A percentile compares a stretch with the other conserved stretches of the same genome.
Conservation (phyloP, 345 rosid species). For the Pseudoturritis turrita region DNA sequence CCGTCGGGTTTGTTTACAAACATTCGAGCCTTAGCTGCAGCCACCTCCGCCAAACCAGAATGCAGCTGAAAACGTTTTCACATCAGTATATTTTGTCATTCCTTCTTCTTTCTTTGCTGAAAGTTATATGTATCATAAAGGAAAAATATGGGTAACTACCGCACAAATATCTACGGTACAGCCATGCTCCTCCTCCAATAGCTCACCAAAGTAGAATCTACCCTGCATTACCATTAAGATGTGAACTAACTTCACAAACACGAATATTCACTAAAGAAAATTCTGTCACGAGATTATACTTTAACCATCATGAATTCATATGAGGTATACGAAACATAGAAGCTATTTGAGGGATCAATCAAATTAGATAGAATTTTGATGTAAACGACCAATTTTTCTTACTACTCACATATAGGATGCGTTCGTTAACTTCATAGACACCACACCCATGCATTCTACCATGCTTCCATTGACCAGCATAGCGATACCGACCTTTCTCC, state of each 20-base stretch:
- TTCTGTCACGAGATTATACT: not conserved
- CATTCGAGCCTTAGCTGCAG: slow-evolving; percentile 97
- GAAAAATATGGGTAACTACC: slow-evolving; percentile 40
- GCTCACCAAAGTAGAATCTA: slow-evolving; percentile 85
- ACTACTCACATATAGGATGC: slow-evolving; percentile 49
- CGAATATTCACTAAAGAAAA: not conserved
- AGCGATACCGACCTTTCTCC: slow-evolving; percentile 91
- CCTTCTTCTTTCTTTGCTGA: not conserved
- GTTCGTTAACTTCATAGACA: slow-evolving; percentile 80
- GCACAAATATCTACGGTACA: slow-evolving; percentile 68
- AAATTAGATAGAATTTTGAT: not conserved
- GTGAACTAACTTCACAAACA: not conserved
- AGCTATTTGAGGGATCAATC: not conserved
- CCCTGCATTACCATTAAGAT: slow-evolving; percentile 55
- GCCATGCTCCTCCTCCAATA: slow-evolving; percentile 53
- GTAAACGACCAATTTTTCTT: slow-evolving; percentile 5
- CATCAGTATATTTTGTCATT: slow-evolving; percentile 7
- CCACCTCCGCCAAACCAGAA: slow-evolving; percentile 91
- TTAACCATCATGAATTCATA: not conserved
- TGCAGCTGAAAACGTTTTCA: slow-evolving; percentile 60
- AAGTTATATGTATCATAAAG: slow-evolving; percentile 11
- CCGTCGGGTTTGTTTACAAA: slow-evolving; percentile 92
- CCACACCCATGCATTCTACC: slow-evolving; percentile 97
- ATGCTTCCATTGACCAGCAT: slow-evolving; percentile 97
- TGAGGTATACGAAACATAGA: not conserved